Evolutionary conservation across 495 filamentous ascomycete genomes (phyloP).

Genomic region (Xylaria cubensis): DNA sequence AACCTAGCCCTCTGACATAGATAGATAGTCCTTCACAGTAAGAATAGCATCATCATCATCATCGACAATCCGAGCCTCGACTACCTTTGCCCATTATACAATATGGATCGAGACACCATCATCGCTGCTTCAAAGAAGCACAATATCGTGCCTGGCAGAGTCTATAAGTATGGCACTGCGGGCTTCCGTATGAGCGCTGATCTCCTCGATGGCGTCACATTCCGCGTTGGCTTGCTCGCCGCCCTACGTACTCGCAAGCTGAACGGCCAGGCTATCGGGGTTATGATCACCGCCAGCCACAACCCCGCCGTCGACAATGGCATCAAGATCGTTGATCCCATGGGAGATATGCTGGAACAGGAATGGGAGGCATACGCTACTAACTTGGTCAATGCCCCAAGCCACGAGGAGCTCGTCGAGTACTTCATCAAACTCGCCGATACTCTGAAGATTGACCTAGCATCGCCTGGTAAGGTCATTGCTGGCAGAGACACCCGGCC

Average conservation of each 20-base stretch:
- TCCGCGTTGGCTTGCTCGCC: slow-evolving; percentile 87
- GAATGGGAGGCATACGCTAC: slow-evolving; percentile 93
- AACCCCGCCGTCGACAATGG: slow-evolving; percentile 97
- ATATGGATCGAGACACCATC: slow-evolving; percentile 51
- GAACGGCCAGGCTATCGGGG: slow-evolving; percentile 87
- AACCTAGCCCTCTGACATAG: background rate
- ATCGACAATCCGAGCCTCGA: background rate
- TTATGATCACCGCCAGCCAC: slow-evolving; percentile 99
- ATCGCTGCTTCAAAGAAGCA: slow-evolving; percentile 68
- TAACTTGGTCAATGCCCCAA: slow-evolving; percentile 79
- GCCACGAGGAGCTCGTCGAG: slow-evolving; percentile 73
- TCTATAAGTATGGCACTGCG: slow-evolving; percentile 94
- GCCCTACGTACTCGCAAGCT: slow-evolving; percentile 89
- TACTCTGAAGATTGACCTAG: slow-evolving; percentile 75
- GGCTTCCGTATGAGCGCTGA: slow-evolving; percentile 70
- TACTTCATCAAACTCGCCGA: slow-evolving; percentile 75
- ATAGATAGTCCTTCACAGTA: background rate
- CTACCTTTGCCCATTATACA: slow-evolving; percentile 30
- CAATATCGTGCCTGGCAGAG: slow-evolving; percentile 70
- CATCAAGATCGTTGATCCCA: slow-evolving; percentile 96
- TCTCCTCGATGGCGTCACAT: slow-evolving; percentile 87
- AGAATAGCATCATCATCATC: slow-evolving; percentile 13
- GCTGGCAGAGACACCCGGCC: slow-evolving; percentile 93
- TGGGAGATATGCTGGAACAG: slow-evolving; percentile 96
- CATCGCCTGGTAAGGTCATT: slow-evolving; percentile 76